These are phyloP conservation scores for Fistulifera pelliculosa DNA, from an alignment of 108 stramenopile genomes.

Conservation along the genomic window DNA sequence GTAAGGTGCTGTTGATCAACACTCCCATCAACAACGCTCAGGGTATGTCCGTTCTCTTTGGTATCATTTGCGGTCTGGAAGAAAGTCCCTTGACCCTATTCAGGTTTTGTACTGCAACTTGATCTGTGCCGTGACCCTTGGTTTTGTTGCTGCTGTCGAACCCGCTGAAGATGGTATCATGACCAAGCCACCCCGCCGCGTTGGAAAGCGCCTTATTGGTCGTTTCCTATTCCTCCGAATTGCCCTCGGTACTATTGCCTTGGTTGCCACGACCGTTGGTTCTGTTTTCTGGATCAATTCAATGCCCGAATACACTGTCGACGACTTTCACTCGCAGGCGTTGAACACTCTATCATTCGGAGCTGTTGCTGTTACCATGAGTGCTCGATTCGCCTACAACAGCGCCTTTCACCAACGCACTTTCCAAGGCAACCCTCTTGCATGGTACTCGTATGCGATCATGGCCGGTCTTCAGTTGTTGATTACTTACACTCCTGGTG, in stretches of 20 bases:
- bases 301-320: conserved; percentile 19
- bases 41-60: conserved; percentile 68
- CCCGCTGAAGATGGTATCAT: conserved; percentile 83
- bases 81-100: conserved; percentile 56
- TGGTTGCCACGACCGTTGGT: conserved; percentile 45
- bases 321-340: conserved; percentile 38
- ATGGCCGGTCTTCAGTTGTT: conserved; percentile 47
- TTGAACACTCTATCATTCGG: conserved; percentile 77
- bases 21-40: conserved; percentile 80
- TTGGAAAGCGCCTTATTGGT: conserved; percentile 76
- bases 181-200: conserved; percentile 53
- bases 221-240: conserved; percentile 67
- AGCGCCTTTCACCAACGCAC: conserved; percentile 40
- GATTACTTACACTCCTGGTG: conserved; percentile 75
- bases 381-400: conserved; percentile 70
- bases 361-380: conserved; percentile 65
- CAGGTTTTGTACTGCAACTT: conserved; percentile 81
- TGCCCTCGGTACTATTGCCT: conserved; percentile 43
- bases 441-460: conserved; percentile 41
- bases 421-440: conserved; percentile 54
- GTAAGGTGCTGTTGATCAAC: conserved; percentile 68
- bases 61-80: conserved; percentile 44
- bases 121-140: conserved; percentile 78
- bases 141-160: conserved; percentile 73
- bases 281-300: conserved; percentile 32